Evolutionary conservation across 1,284 basidiomycete species (phyloP).

Genomic region (Ustilago xerochloae): DNA sequence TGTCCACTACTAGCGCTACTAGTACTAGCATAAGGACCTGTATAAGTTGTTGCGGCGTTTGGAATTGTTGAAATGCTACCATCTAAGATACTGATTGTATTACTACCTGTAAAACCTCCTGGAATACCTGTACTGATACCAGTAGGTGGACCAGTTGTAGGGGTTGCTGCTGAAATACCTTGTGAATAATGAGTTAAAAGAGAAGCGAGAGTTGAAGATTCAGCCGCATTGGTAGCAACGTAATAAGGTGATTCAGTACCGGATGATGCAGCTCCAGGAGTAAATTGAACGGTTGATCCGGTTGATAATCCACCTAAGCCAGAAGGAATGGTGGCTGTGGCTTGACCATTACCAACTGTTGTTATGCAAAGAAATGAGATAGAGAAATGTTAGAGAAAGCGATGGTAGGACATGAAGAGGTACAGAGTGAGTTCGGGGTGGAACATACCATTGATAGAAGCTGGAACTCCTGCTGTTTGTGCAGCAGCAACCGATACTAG

Average conservation of each 20-base stretch:
- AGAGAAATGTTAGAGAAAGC: background rate
- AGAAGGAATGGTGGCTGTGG: constrained; percentile 22
- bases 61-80: constrained; percentile 38
- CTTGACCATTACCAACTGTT: constrained; percentile 39
- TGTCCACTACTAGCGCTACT: background rate
- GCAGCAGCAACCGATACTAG: constrained; percentile 3
- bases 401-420: background rate
- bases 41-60: constrained; percentile 48
- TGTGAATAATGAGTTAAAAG: constrained; percentile 43
- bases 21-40: background rate
- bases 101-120: constrained; percentile 33
- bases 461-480: constrained; percentile 39
- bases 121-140: constrained; percentile 36
- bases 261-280: constrained; percentile 25
- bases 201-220: constrained; percentile 28
- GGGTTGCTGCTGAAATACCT: constrained; percentile 29
- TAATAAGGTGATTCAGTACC: constrained; percentile 18
- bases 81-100: constrained; percentile 24
- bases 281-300: constrained; percentile 16
- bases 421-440: background rate
- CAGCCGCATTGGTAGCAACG: constrained; percentile 34
- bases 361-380: background rate
- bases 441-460: constrained; percentile 31
- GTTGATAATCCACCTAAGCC: constrained; percentile 34
- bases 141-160: constrained; percentile 33